Base-by-base conservation (phyloP, 805 yeast genomes). In the Candida xiaguanensis region DNA sequence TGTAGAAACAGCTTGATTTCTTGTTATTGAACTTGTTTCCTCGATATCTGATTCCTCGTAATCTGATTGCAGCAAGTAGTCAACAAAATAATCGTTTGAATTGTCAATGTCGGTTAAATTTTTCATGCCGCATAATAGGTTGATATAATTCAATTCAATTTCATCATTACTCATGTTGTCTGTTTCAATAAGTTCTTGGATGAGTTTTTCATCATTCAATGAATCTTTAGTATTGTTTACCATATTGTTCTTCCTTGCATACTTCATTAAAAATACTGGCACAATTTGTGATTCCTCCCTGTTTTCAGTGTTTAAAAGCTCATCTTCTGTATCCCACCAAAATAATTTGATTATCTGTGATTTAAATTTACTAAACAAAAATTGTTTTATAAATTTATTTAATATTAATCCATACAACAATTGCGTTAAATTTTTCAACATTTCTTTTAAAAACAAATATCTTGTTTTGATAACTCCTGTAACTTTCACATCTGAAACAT, bases 61-160 rank as follows among this genome's bases (percentile, higher is more conserved):
- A 16, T 47, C 55, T 11, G 45, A 42, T 1, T 50, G 59, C 8
- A 42, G 40, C 3, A 8, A 11, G 22, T 31, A 18, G 9, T 30
- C 41, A 6, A 45, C 54, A 28, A 46, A 44, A 13, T 51, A 64
- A 31, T 67, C 70, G 8, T 48, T 46, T 5, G 65, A 62, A 29
- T 52, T 56, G 40, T 72, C 76, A 15, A 55, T 46, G 18, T 70
- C 76, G 13, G 72, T 59, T 3, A 65, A 48, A 28, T 45, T 50
- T 6, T 51, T 55, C 3, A 3, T 5, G n/a, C 43, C 56, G 38
- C 26, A 40, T 25, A 71, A 45, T 5, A 67, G 43, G 4, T 45
- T 39, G 22, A 49, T 44, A 39, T 61, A 61, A 17, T 56, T 49
- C 0, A 46, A 42, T 8, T 36, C 34, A 1, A 59, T n/a, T 23